Evolutionary conservation across 306 rosid genomes (phyloP).

Genomic region (Erythrophleum fordii): DNA sequence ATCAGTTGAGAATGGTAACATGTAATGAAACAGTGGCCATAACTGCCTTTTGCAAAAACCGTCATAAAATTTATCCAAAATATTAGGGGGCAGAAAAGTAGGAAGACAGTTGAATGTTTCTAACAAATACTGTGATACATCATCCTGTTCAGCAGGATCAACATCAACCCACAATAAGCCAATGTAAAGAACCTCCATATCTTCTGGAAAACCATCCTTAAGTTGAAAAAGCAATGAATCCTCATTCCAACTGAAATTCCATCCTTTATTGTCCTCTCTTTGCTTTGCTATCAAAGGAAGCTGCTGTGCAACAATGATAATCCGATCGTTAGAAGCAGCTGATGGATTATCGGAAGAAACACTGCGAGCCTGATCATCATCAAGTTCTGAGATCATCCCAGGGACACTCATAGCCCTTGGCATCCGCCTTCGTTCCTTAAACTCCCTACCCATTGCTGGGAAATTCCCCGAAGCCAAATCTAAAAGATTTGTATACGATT

Average conservation of each 20-base stretch:
- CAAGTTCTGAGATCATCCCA: slow-evolving; percentile 62
- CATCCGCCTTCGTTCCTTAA: slow-evolving; percentile 56
- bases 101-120: slow-evolving; percentile 74
- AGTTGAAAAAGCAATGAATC: slow-evolving; percentile 80
- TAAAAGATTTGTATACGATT: slow-evolving; percentile 74
- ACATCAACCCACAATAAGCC: slow-evolving; percentile 68
- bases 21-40: slow-evolving; percentile 90
- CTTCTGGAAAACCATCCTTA: slow-evolving; percentile 79
- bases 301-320: slow-evolving; percentile 83
- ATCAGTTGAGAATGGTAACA: slow-evolving; percentile 70
- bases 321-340: slow-evolving; percentile 56
- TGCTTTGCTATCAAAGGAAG: slow-evolving; percentile 75
- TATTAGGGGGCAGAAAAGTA: slow-evolving; percentile 66
- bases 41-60: slow-evolving; percentile 83
- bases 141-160: slow-evolving; percentile 71
- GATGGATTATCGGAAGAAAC: slow-evolving; percentile 73
- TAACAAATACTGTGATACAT: slow-evolving; percentile 65
- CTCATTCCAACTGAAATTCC: slow-evolving; percentile 85
- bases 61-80: slow-evolving; percentile 68
- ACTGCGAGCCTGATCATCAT: slow-evolving; percentile 70
- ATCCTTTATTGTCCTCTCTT: slow-evolving; percentile 63
- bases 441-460: slow-evolving; percentile 55
- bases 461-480: slow-evolving; percentile 90
- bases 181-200: slow-evolving; percentile 74
- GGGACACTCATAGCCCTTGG: slow-evolving; percentile 75